Evolutionary conservation across 441 rosid genomes (phyloP), one percentile per base, ranked within the genome.

Genomic region (Gossypium trilobum): DNA sequence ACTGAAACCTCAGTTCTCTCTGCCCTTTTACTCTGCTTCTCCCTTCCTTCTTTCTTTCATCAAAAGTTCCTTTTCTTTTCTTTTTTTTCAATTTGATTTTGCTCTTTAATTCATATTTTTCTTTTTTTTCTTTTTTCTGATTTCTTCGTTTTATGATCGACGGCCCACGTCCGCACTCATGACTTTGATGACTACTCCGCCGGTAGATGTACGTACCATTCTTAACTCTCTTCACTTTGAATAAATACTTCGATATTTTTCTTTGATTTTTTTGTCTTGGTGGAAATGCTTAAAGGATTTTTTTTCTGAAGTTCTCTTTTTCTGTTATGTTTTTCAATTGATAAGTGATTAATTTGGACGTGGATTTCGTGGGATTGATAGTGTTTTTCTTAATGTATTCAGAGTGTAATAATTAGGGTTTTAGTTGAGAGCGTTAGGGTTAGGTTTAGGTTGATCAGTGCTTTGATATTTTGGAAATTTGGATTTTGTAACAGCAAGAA

Each of bases 161-260:
- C 83, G 73, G 67, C 69, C 60, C 62, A 11, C 75, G 70, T 72
- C 76, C 20, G 16, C 65, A 61, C 65, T 73, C 83, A 93, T 93
- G 98, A 89, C 95, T 82, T 52, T 86, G 87, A 85, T 88, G 86
- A 86, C 98, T 80, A 90, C 95, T 78, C 86, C 92, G 44, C 93
- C 91, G 80, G 46, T 88, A 23, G 97, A 94, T 81, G 99, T 90
- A 85, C 86, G 59, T 22, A 66, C 76, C 81, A 33, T 76, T 65
- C 57, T 75, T 36, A 66, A 57, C 39, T 67, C 19, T 25, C 9
- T 42, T 68, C 59, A 2, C 50, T 64, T 70, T 29, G 54, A 39
- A 48, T 72, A 42, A 19, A 65, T 50, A 57, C 58, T 50, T 73
- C 68, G 50, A 25, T 48, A 25, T 29, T 54, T 76, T 29, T 11